Evolutionary conservation across 139 green algal species (phyloP).

Genomic region (Bryopsis sp.): DNA sequence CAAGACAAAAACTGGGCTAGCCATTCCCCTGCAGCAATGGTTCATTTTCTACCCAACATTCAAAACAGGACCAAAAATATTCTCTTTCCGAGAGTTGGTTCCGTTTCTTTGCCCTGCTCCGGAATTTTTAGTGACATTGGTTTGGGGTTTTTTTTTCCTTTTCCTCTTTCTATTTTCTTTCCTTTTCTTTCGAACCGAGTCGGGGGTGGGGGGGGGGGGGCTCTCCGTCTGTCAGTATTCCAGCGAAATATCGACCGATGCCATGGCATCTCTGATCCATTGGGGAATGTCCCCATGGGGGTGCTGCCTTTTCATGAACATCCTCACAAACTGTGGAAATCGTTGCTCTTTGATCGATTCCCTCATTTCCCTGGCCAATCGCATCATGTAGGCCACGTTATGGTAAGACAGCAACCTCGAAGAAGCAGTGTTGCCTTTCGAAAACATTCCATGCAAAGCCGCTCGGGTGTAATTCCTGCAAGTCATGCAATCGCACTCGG

Average conservation of each 20-base stretch:
- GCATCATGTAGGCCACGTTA: slow-evolving; percentile 22
- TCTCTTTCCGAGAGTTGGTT: too few relatives aligned
- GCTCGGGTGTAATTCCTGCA: slow-evolving; percentile 7
- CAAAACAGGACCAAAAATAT: too few relatives aligned
- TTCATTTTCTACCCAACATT: too few relatives aligned
- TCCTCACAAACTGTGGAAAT: slow-evolving; percentile 42
- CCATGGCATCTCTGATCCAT: slow-evolving; percentile 4
- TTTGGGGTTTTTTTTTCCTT: too few relatives aligned
- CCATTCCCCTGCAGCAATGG: too few relatives aligned
- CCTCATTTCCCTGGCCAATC: slow-evolving; percentile 41
- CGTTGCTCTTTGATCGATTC: slow-evolving; percentile 36
- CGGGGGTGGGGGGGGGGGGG: too few relatives aligned
- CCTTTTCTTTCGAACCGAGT: too few relatives aligned
- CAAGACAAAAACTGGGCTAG: too few relatives aligned
- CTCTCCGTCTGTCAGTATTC: background rate
- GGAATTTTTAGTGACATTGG: too few relatives aligned
- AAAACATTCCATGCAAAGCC: slow-evolving; percentile 4
- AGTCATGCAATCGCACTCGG: background rate
- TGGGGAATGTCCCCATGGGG: slow-evolving; percentile 23
- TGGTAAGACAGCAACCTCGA: slow-evolving; percentile 10
- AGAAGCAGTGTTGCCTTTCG: background rate
- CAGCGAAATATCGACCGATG: background rate
- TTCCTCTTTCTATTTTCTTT: too few relatives aligned
- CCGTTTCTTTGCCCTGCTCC: too few relatives aligned
- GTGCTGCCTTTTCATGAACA: slow-evolving; percentile 41